Percentiles rank a stretch among this genome's conserved stretches.
These are phyloP conservation scores for Penicillium pancosmium DNA, from an alignment of 495 filamentous ascomycete species.

Conservation along the genomic window DNA sequence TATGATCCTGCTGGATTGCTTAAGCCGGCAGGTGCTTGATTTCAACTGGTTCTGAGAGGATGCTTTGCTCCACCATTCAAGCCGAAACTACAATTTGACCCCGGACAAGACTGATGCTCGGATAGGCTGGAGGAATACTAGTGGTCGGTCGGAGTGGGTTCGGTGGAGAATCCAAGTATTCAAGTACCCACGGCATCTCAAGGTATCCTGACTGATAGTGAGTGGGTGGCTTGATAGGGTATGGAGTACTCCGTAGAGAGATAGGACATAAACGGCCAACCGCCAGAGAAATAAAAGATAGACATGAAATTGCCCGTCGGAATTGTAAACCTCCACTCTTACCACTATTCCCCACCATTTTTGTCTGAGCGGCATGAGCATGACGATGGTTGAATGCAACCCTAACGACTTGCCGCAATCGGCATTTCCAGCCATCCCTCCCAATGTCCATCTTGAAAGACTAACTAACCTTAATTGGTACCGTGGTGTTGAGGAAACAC, in stretches of 20 bases:
- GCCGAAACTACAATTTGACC: not conserved
- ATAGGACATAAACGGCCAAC: not conserved
- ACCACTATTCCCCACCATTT: not conserved
- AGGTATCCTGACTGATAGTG: not conserved
- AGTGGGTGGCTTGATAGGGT: no score
- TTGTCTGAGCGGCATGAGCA: constrained; percentile 1
- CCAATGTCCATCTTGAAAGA: not conserved
- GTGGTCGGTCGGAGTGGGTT: not conserved
- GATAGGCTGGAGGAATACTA: not conserved
- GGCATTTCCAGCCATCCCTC: constrained; percentile 1
- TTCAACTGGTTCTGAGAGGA: constrained; percentile 17
- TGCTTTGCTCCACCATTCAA: not conserved
- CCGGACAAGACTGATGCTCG: not conserved
- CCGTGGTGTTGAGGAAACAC: not conserved
- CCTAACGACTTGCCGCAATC: constrained; percentile 7
- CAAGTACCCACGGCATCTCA: not conserved
- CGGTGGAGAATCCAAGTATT: not conserved
- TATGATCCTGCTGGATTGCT: constrained; percentile 19
- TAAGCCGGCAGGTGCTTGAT: constrained; percentile 18
- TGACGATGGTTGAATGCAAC: constrained; percentile 14
- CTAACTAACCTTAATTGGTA: not conserved
- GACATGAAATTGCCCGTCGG: not conserved
- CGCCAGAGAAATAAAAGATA: not conserved
- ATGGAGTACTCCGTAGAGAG: not conserved
- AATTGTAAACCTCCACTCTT: not conserved